Percentiles rank a stretch among this genome's conserved stretches.
Evolutionary conservation across 1,284 basidiomycete genomes (phyloP).

Genomic region (Cryptococcus sp.): DNA sequence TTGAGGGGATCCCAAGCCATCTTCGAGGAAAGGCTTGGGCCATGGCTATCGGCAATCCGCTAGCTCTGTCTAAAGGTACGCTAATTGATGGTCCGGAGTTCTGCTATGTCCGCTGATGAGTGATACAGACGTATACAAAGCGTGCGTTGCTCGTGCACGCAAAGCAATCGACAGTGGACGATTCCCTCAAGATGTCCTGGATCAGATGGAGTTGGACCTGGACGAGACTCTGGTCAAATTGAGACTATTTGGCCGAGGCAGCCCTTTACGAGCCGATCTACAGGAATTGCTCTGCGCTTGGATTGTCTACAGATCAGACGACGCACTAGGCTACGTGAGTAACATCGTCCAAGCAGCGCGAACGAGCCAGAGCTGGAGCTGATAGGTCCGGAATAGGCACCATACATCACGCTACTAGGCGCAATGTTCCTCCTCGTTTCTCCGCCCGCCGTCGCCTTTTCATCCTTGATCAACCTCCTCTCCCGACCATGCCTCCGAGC

Average conservation of each 20-base stretch:
- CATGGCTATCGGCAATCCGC: conserved; percentile 79
- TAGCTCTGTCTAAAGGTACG: conserved; percentile 82
- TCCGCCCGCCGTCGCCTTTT: conserved; percentile 70
- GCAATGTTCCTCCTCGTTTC: conserved; percentile 90
- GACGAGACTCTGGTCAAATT: conserved; percentile 75
- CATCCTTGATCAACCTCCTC: conserved; percentile 83
- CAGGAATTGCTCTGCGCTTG: conserved; percentile 86
- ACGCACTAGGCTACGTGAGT: conserved; percentile 74
- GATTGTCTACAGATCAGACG: conserved; percentile 85
- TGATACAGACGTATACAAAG: conserved; percentile 70
- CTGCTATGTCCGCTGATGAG: conserved; percentile 4
- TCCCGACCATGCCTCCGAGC: conserved; percentile 81
- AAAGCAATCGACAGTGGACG: conserved; percentile 68
- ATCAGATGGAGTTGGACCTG: conserved; percentile 77
- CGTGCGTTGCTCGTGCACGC: conserved; percentile 71
- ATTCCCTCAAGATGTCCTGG: conserved; percentile 71
- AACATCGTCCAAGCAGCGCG: conserved; percentile 19
- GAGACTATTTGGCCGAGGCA: conserved; percentile 80
- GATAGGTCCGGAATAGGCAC: conserved; percentile 31
- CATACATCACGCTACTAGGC: conserved; percentile 61
- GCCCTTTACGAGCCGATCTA: conserved; percentile 83
- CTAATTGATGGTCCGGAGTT: background rate
- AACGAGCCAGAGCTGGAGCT: background rate
- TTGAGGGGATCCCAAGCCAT: conserved; percentile 85
- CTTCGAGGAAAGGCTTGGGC: conserved; percentile 85